Evolutionary conservation across 2,329 filamentous ascomycete genomes (phyloP).

Genomic region (Pochonia chlamydosporia): DNA sequence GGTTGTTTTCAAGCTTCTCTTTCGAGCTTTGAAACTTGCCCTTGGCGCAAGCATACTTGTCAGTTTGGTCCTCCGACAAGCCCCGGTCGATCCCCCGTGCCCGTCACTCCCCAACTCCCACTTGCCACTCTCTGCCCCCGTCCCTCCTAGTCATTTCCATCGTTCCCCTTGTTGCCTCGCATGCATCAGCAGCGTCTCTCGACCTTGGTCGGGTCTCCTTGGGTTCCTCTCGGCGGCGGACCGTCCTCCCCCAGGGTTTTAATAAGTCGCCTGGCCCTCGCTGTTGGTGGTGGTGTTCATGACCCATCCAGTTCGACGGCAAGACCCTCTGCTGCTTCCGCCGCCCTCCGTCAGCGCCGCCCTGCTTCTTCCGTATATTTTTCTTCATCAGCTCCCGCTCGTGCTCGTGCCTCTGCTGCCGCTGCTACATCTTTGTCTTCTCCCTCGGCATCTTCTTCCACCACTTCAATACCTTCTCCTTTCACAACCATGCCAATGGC

Average conservation of each 20-base stretch:
- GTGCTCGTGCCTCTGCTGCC: not conserved
- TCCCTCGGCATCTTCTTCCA: conserved; percentile 7
- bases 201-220: conserved; percentile 10
- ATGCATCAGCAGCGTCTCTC: conserved; percentile 15
- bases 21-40: conserved; percentile 1
- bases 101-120: conserved; percentile 1
- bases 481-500: conserved; percentile 22
- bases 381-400: conserved; percentile 2
- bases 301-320: conserved; percentile 4
- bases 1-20: conserved; percentile 2
- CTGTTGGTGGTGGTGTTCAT: conserved; percentile 1
- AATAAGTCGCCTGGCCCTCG: conserved; percentile 11
- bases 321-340: conserved; percentile 4
- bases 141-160: conserved; percentile 8
- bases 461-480: conserved; percentile 9
- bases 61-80: conserved; percentile 9
- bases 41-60: conserved; percentile 7
- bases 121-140: conserved; percentile 3
- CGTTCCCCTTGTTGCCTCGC: conserved; percentile 9
- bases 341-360: conserved; percentile 2
- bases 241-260: conserved; percentile 11
- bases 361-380: conserved; percentile 4
- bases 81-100: conserved; percentile 5
- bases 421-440: not conserved
- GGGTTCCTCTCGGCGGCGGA: conserved; percentile 9